A percentile compares a stretch with the other conserved stretches of the same genome.
phyloP scores from a whole-genome alignment of 306 rosid species.

The Lathyrus sativus region DNA sequence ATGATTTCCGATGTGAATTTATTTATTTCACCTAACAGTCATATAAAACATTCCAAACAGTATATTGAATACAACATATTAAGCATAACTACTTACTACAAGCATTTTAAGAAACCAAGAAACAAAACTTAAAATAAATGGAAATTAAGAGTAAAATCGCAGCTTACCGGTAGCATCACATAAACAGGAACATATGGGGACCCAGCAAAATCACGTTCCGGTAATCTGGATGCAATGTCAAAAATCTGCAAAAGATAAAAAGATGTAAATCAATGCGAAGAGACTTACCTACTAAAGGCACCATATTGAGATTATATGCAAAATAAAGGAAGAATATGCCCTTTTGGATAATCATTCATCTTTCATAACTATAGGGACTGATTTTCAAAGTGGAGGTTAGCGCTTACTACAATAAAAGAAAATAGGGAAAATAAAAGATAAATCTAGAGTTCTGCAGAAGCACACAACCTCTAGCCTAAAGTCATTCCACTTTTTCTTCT shows the following conservation, averaged over 20 bases:
- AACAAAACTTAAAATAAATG: slow-evolving; percentile 22
- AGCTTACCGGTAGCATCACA: slow-evolving; percentile 87
- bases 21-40: slow-evolving; percentile 21
- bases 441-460: background rate
- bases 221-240: slow-evolving; percentile 52
- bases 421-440: slow-evolving; percentile 14
- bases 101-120: slow-evolving; percentile 28
- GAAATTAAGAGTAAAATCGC: slow-evolving; percentile 24
- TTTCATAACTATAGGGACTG: slow-evolving; percentile 14
- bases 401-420: background rate
- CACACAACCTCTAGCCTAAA: slow-evolving; percentile 30
- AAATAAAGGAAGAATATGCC: slow-evolving; percentile 11
- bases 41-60: slow-evolving; percentile 7
- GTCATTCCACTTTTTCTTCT: slow-evolving; percentile 20
- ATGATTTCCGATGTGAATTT: slow-evolving; percentile 9
- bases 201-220: slow-evolving; percentile 80
- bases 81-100: slow-evolving; percentile 29
- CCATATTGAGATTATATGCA: slow-evolving; percentile 30
- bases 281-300: slow-evolving; percentile 30
- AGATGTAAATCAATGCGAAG: slow-evolving; percentile 27
- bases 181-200: slow-evolving; percentile 83
- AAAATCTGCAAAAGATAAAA: slow-evolving; percentile 55
- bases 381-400: slow-evolving; percentile 8
- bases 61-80: background rate
- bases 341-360: slow-evolving; percentile 25